A percentile compares a stretch with the other conserved stretches of the same genome.
Conservation (phyloP, 495 filamentous ascomycete species). For the Neurospora africana region DNA sequence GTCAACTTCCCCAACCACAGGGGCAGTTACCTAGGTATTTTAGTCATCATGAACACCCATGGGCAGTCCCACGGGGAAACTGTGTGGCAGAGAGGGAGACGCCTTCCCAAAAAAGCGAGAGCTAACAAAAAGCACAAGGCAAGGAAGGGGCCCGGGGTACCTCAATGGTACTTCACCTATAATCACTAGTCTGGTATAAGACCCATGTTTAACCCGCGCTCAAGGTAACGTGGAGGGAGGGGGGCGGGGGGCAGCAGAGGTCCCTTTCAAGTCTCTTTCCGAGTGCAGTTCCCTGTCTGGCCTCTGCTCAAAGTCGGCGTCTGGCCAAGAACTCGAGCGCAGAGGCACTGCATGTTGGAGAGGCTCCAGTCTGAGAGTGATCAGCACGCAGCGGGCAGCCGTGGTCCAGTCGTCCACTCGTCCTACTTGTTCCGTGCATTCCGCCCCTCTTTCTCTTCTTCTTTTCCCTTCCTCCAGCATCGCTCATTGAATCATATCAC, state of each 20-base stretch:
- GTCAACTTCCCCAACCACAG: not conserved
- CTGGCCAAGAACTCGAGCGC: not conserved
- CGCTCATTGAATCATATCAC: conserved; percentile 9
- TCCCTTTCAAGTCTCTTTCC: not conserved
- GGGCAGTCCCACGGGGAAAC: not conserved
- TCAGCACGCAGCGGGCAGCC: not conserved
- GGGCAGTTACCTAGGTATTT: not conserved
- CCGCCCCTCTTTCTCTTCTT: conserved; percentile 16
- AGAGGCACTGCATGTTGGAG: not conserved
- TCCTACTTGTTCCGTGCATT: conserved; percentile 20
- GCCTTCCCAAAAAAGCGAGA: not conserved
- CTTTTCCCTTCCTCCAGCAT: conserved; percentile 12
- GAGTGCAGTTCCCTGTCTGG: not conserved
- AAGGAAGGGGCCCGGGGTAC: not conserved
- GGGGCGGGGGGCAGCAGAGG: not conserved
- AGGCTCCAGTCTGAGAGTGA: not conserved
- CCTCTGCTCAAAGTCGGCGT: not conserved
- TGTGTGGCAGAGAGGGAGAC: not conserved
- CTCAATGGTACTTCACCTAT: no score
- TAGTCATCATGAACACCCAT: not conserved
- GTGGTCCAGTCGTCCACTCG: conserved; percentile 6
- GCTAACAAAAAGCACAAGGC: not conserved
- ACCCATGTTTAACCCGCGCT: not conserved
- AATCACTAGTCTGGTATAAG: not conserved
- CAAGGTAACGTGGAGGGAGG: not conserved